Conservation (phyloP, 169 alveolate species). For the Plasmodium vivax region DNA sequence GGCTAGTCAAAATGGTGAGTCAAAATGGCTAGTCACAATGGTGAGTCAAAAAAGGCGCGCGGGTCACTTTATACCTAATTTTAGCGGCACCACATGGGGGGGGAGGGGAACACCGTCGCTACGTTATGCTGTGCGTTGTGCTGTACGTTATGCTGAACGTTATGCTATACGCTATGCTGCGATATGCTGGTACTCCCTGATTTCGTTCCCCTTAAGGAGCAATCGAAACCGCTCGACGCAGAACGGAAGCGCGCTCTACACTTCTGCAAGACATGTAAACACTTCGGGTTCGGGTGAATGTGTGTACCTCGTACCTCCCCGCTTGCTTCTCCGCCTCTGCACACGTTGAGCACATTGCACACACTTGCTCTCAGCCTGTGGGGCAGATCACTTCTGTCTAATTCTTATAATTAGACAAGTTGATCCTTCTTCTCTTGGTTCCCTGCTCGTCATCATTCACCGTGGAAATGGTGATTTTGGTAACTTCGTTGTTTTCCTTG, state of each 20-base stretch:
- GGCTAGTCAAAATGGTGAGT: neutral
- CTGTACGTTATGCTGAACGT: neutral
- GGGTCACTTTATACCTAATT: neutral
- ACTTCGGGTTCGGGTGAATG: neutral
- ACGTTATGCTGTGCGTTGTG: neutral
- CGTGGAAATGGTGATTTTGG: slow-evolving; percentile 23
- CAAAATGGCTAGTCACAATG: neutral
- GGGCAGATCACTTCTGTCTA: neutral
- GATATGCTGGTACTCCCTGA: neutral
- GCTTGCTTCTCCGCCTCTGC: neutral
- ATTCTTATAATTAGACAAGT: slow-evolving; percentile 52
- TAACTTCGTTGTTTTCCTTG: slow-evolving; percentile 40
- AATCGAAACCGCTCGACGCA: neutral
- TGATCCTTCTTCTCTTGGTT: slow-evolving; percentile 47
- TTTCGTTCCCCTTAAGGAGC: neutral
- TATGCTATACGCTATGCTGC: neutral
- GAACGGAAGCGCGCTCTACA: neutral
- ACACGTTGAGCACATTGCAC: neutral
- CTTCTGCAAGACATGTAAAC: neutral
- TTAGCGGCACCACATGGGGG: neutral
- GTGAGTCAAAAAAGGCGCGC: neutral
- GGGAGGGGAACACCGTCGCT: neutral
- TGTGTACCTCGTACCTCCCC: neutral
- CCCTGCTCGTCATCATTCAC: slow-evolving; percentile 40
- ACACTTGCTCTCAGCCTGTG: neutral